Percentiles rank a stretch among this genome's conserved stretches.
phyloP scores from a whole-genome alignment of 352 stramenopile genomes.

The Globisporangium perplexum region DNA sequence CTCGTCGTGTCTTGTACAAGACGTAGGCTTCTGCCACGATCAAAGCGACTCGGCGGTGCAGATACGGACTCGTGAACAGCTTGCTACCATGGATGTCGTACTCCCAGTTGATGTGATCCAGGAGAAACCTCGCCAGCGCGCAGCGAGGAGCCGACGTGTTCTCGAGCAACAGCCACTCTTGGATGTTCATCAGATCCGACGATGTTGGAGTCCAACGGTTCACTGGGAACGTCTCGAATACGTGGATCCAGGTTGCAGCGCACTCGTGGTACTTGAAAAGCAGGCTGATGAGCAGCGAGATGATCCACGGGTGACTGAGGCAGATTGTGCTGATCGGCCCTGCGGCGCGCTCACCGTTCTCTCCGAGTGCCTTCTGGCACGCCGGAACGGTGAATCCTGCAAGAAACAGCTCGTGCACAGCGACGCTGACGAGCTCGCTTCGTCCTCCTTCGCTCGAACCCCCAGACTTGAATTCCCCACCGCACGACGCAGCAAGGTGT shows the following conservation, averaged over 20 bases:
- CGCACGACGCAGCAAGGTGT: slow-evolving; percentile 17
- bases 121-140: slow-evolving; percentile 60
- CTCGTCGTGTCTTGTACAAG: slow-evolving; percentile 50
- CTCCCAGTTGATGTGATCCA: slow-evolving; percentile 86
- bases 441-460: slow-evolving; percentile 8
- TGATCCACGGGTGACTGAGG: slow-evolving; percentile 47
- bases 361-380: slow-evolving; percentile 38
- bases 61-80: slow-evolving; percentile 57
- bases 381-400: slow-evolving; percentile 42
- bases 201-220: slow-evolving; percentile 71
- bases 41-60: slow-evolving; percentile 77
- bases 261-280: slow-evolving; percentile 79
- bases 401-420: slow-evolving; percentile 67
- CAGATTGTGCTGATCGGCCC: slow-evolving; percentile 57
- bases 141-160: slow-evolving; percentile 55
- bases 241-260: slow-evolving; percentile 69
- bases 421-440: slow-evolving; percentile 43
- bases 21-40: slow-evolving; percentile 75
- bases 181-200: slow-evolving; percentile 59
- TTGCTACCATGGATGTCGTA: slow-evolving; percentile 54
- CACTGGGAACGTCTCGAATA: slow-evolving; percentile 85
- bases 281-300: slow-evolving; percentile 56
- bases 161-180: slow-evolving; percentile 80
- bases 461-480: not conserved
- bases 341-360: slow-evolving; percentile 44